These are phyloP conservation scores for Exophiala sp. DNA, from an alignment of 2,329 filamentous ascomycete genomes.

Conservation along the genomic window DNA sequence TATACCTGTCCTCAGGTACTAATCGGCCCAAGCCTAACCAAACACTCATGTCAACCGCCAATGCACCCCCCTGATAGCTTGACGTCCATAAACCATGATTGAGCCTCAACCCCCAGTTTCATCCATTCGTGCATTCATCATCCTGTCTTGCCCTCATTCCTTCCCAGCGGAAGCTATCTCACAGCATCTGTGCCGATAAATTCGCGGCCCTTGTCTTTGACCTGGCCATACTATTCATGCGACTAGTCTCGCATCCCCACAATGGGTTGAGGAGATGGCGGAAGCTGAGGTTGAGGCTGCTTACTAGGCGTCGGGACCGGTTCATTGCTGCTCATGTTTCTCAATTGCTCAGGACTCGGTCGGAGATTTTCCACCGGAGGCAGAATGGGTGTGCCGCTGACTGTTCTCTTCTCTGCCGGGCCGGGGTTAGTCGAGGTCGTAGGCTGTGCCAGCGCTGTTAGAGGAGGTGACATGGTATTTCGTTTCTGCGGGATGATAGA, in stretches of 20 bases:
- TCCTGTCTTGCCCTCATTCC: too few relatives aligned
- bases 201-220: too few relatives aligned
- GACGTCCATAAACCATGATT: too few relatives aligned
- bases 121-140: too few relatives aligned
- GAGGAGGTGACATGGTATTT: conserved; percentile 10
- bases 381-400: conserved; percentile 27
- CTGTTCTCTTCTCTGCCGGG: conserved; percentile 14
- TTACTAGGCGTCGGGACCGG: conserved; percentile 30
- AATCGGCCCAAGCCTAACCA: too few relatives aligned
- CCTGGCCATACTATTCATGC: background rate
- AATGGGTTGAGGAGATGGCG: background rate
- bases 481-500: conserved; percentile 31
- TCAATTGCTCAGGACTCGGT: conserved; percentile 27
- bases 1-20: too few relatives aligned
- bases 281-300: conserved; percentile 17
- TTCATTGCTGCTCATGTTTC: conserved; percentile 21
- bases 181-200: too few relatives aligned
- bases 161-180: too few relatives aligned
- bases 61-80: too few relatives aligned
- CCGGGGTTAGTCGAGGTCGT: background rate
- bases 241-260: background rate
- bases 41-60: too few relatives aligned
- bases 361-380: conserved; percentile 28
- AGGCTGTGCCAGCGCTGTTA: background rate
- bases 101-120: too few relatives aligned